A percentile compares a stretch with the other conserved stretches of the same genome.
Conservation (phyloP, 495 filamentous ascomycete genomes). For the Xylaria nigripes region DNA sequence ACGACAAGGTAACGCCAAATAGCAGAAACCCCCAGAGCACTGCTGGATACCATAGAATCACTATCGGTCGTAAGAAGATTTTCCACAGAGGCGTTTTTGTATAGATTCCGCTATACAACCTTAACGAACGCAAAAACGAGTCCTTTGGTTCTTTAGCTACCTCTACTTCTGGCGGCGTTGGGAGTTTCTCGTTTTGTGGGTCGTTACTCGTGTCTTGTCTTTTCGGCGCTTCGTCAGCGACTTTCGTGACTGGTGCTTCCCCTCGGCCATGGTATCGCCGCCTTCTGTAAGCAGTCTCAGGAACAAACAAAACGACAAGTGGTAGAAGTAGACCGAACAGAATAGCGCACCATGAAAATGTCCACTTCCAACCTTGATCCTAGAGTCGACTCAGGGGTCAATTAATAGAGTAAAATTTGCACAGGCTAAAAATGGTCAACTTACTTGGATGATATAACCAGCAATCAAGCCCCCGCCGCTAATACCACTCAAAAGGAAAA, state of each 20-base stretch:
- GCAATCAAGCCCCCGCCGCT: slow-evolving; percentile 43
- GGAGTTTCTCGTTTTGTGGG: slow-evolving; percentile 13
- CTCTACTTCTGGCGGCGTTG: slow-evolving; percentile 18
- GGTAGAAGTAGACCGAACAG: slow-evolving; percentile 42
- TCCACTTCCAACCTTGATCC: slow-evolving; percentile 47
- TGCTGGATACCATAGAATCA: slow-evolving; percentile 47
- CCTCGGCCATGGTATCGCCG: slow-evolving; percentile 20
- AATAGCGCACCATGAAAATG: slow-evolving; percentile 47
- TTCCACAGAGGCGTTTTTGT: slow-evolving; percentile 41
- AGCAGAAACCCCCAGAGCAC: slow-evolving; percentile 48
- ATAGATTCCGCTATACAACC: slow-evolving; percentile 32
- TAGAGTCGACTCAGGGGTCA: slow-evolving; percentile 9
- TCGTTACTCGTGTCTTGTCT: slow-evolving; percentile 16
- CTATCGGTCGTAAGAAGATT: slow-evolving; percentile 41
- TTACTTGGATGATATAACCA: slow-evolving; percentile 43
- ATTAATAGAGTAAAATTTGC: neutral
- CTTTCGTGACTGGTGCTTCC: slow-evolving; percentile 12
- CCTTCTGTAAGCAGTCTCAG: slow-evolving; percentile 45
- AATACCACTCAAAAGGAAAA: slow-evolving; percentile 50
- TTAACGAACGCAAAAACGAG: slow-evolving; percentile 26
- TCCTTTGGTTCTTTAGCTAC: slow-evolving; percentile 22
- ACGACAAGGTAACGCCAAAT: slow-evolving; percentile 43
- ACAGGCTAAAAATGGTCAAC: neutral
- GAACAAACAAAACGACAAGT: slow-evolving; percentile 42
- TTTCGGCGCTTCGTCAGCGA: slow-evolving; percentile 19